These are phyloP conservation scores for Filobasidium floriforme DNA, from an alignment of 768 basidiomycete genomes.

Conservation along the genomic window DNA sequence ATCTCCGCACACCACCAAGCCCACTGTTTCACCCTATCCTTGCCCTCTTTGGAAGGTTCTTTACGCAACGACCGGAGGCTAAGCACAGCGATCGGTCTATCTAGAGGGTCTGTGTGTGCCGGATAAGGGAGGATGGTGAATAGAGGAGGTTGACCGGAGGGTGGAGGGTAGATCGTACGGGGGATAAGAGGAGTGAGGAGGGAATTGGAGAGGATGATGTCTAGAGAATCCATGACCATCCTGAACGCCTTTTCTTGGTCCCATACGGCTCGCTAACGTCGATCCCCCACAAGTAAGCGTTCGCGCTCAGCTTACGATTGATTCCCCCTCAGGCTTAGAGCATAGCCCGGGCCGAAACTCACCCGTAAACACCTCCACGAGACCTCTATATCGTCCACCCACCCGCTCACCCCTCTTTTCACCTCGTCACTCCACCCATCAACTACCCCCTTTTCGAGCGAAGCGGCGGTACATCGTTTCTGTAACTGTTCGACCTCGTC, in stretches of 20 bases:
- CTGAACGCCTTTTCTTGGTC: constrained; percentile 15
- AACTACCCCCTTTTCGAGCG: neutral
- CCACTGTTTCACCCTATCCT: constrained; percentile 36
- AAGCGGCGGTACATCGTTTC: neutral
- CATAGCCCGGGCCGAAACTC: neutral
- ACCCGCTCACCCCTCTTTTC: constrained; percentile 4
- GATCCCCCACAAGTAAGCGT: neutral
- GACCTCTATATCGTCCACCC: constrained; percentile 13
- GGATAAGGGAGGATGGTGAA: constrained; percentile 40
- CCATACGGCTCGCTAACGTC: constrained; percentile 7
- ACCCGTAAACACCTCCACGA: constrained; percentile 20
- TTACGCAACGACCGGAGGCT: constrained; percentile 35
- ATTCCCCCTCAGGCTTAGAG: neutral
- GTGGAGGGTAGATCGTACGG: constrained; percentile 2
- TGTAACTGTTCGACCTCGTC: neutral
- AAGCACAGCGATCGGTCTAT: constrained; percentile 38
- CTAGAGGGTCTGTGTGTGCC: constrained; percentile 28
- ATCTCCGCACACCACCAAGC: constrained; percentile 42
- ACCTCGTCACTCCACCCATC: constrained; percentile 10
- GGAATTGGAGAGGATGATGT: neutral
- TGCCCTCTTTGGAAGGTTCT: constrained; percentile 11
- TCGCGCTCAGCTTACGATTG: neutral
- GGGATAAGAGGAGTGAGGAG: neutral
- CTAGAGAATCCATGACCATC: constrained; percentile 9
- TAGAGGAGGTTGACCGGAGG: constrained; percentile 13